phyloP scores from a whole-genome alignment of 192 early-diverging fungal genomes.

The Mortierella alpina region DNA sequence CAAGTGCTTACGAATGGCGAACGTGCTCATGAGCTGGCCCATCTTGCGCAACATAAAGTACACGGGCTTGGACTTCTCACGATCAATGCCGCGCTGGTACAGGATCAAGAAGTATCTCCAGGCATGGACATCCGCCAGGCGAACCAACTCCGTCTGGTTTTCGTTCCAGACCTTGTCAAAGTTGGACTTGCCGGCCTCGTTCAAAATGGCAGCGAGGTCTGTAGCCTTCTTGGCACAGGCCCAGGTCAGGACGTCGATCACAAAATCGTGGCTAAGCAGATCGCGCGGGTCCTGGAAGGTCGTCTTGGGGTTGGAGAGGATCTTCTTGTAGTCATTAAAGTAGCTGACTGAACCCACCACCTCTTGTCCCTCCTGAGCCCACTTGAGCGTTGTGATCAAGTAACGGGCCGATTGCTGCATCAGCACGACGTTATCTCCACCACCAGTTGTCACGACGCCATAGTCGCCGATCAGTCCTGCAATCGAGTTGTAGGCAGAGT shows the following conservation, averaged over 20 bases:
- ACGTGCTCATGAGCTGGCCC: slow-evolving; percentile 57
- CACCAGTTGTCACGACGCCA: slow-evolving; percentile 72
- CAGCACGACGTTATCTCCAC: slow-evolving; percentile 56
- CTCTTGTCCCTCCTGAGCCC: slow-evolving; percentile 43
- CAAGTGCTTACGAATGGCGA: slow-evolving; percentile 55
- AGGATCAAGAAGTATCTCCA: slow-evolving; percentile 51
- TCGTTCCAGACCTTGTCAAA: slow-evolving; percentile 47
- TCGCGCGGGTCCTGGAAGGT: slow-evolving; percentile 52
- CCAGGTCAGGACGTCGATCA: slow-evolving; percentile 56
- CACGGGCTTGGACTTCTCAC: slow-evolving; percentile 43
- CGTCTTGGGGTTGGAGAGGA: slow-evolving; percentile 34
- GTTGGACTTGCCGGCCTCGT: slow-evolving; percentile 27
- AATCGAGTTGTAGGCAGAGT: slow-evolving; percentile 74
- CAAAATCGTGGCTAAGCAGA: slow-evolving; percentile 49
- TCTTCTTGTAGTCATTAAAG: slow-evolving; percentile 52
- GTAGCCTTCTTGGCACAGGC: slow-evolving; percentile 52
- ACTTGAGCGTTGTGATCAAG: slow-evolving; percentile 46
- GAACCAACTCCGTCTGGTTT: slow-evolving; percentile 49
- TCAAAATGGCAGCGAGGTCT: slow-evolving; percentile 17
- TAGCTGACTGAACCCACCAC: slow-evolving; percentile 54
- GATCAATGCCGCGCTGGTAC: slow-evolving; percentile 36
- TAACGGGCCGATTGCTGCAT: slow-evolving; percentile 64
- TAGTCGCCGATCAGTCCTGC: slow-evolving; percentile 67
- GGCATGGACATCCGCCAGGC: slow-evolving; percentile 52
- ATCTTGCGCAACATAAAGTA: slow-evolving; percentile 54